phyloP scores from a whole-genome alignment of 768 basidiomycete species.

The Trametes gibbosa region DNA sequence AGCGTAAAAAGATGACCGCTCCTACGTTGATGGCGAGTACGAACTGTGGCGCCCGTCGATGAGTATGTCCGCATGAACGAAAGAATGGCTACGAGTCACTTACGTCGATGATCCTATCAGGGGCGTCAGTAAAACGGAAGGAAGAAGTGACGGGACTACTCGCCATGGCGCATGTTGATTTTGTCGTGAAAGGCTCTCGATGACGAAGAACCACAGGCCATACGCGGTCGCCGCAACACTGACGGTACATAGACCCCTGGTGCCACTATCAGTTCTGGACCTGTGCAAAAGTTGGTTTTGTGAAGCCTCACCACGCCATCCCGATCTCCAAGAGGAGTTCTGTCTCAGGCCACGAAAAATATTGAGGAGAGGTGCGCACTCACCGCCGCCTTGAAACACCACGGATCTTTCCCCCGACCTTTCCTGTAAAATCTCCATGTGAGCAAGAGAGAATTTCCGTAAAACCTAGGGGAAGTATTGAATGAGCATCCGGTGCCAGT shows the following conservation, averaged over 20 bases:
- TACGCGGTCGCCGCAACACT: not conserved
- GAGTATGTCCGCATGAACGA: no score
- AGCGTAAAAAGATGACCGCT: no score
- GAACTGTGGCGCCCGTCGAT: not conserved
- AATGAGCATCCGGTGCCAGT: not conserved
- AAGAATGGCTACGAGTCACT: no score
- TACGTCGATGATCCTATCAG: not conserved
- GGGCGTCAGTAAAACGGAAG: not conserved
- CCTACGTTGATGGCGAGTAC: not conserved
- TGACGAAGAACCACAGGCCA: not conserved
- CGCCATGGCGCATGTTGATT: not conserved
- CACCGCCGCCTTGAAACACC: not conserved
- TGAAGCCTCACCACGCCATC: not conserved
- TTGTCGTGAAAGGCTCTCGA: not conserved
- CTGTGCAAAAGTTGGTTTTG: no score
- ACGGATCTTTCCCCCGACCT: not conserved
- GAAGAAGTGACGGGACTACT: not conserved
- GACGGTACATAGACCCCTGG: not conserved
- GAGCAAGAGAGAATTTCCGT: not conserved
- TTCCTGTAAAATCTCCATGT: not conserved
- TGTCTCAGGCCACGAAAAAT: not conserved
- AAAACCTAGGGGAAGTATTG: not conserved
- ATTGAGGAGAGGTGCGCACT: not conserved
- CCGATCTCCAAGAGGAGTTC: not conserved
- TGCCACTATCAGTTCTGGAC: not conserved